Percentiles rank a stretch among this genome's conserved stretches.
Evolutionary conservation across 257 asterid genomes (phyloP).

Genomic region (Nicotiana otophora): DNA sequence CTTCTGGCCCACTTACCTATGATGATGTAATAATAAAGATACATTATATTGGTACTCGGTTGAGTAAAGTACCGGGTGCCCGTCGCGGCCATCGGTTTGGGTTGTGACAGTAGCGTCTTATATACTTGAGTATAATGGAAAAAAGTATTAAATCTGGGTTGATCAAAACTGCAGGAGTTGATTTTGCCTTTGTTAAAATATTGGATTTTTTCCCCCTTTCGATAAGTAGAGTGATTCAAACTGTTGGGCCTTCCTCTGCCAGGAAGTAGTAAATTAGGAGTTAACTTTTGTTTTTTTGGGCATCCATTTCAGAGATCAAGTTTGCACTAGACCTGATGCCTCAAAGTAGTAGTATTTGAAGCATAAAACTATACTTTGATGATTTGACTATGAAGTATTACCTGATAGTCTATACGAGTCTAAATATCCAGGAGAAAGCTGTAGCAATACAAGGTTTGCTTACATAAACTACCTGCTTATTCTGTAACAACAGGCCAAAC

Average conservation of each 20-base stretch:
- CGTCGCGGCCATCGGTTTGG: too few species aligned
- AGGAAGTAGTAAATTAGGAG: not conserved
- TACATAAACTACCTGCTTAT: not conserved
- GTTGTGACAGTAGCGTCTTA: too few species aligned
- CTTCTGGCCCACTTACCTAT: too few species aligned
- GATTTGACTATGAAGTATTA: not conserved
- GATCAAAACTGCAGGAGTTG: too few species aligned
- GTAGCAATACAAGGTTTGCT: not conserved
- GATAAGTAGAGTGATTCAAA: not conserved
- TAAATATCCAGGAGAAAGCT: not conserved
- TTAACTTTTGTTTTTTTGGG: not conserved
- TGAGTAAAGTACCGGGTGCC: too few species aligned
- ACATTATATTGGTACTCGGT: too few species aligned
- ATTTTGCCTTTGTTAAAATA: not conserved
- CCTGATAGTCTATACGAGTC: not conserved
- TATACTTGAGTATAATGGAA: too few species aligned
- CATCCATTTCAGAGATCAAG: not conserved
- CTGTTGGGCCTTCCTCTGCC: not conserved
- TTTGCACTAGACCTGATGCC: not conserved
- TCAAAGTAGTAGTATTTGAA: not conserved
- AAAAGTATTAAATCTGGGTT: too few species aligned
- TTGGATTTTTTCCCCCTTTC: not conserved
- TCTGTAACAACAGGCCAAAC: not conserved
- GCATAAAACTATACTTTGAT: not conserved
- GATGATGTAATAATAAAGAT: too few species aligned